Base-by-base conservation (phyloP, 257 asterid species). In the Fraxinus anomala region DNA sequence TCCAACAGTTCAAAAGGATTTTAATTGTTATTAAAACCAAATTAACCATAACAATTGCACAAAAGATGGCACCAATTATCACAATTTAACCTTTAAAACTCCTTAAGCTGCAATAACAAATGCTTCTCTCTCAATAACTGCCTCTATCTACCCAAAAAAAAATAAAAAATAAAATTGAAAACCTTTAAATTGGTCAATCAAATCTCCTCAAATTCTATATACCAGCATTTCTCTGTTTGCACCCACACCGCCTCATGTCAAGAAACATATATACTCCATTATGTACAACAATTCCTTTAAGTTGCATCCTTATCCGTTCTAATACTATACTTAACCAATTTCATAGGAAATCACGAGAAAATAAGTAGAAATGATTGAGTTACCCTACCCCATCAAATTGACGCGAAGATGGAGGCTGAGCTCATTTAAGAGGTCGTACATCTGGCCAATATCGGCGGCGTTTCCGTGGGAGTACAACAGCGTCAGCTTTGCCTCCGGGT, bases 311-410 rank as follows among this genome's bases (percentile, higher is more conserved):
- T 56, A 70, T 70, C 24, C 23, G 31, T 40, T 17, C 66, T 54
- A 80, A 68, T 56, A 24, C 31, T 72, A 8, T 9, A 12, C 26
- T 21, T 42, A 37, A 68, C 28, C 36, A 77, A 74, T n/a, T 56
- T 56, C 24, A 56, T n/a, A 1, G 28, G 2, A 59, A 82, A 63
- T 47, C 61, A 9, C 11, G 23, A 72, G 61, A 12, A 63, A 63
- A 26, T 26, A 34, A 61, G 31, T 61, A 63, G 69, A 63, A 63
- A 24, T 9, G 19, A 11, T 63, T 63, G 21, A 11, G 17, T 23
- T 88, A 94, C 97, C 98, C 98, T 88, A 94, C 98, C 98, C 98
- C 92, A 94, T 86, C 84, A 94, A 87, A 86, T 94, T 94, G 88
- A 94, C 95, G n/a, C 93, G 88, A 26, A 94, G 92, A 87, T 87